Percentiles rank a stretch among this genome's conserved stretches.
phyloP scores from a whole-genome alignment of 352 stramenopile genomes.

The Pythium apleroticum region DNA sequence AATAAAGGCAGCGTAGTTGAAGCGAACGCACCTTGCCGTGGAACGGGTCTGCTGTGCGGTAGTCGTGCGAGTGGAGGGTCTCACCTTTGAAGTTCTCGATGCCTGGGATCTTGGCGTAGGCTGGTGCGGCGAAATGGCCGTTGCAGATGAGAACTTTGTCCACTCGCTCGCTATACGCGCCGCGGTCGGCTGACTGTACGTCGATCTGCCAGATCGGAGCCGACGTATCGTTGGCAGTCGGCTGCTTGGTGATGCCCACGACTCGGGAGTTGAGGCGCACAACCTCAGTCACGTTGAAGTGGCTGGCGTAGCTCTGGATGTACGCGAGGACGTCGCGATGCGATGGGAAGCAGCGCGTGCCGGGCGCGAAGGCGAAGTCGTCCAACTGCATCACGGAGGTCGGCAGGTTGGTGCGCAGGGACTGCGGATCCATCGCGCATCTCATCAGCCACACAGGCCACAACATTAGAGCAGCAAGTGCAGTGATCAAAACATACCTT shows the following conservation, averaged over 20 bases:
- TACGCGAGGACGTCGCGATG: slow-evolving; percentile 67
- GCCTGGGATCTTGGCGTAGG: slow-evolving; percentile 45
- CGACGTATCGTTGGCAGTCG: neutral
- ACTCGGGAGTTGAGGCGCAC: slow-evolving; percentile 55
- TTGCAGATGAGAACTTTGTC: slow-evolving; percentile 82
- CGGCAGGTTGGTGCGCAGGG: slow-evolving; percentile 77
- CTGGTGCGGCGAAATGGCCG: slow-evolving; percentile 70
- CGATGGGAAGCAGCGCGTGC: slow-evolving; percentile 52
- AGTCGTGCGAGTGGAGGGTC: slow-evolving; percentile 35
- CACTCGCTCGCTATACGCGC: slow-evolving; percentile 58
- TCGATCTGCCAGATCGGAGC: slow-evolving; percentile 36
- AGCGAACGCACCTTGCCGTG: slow-evolving; percentile 25
- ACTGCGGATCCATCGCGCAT: slow-evolving; percentile 32
- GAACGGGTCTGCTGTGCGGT: slow-evolving; percentile 25
- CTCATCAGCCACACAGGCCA: neutral
- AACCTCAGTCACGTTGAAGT: slow-evolving; percentile 41
- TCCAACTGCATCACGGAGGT: slow-evolving; percentile 80
- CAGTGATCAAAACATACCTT: slow-evolving; percentile 33
- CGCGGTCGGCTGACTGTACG: slow-evolving; percentile 37
- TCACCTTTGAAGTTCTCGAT: slow-evolving; percentile 45
- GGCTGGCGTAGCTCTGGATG: slow-evolving; percentile 60
- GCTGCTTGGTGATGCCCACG: slow-evolving; percentile 44
- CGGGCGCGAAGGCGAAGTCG: slow-evolving; percentile 63
- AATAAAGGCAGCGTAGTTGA: neutral
- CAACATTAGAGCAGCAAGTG: neutral